These are phyloP conservation scores for Bisporella sp. DNA, from an alignment of 2,329 filamentous ascomycete species.

Conservation along the genomic window DNA sequence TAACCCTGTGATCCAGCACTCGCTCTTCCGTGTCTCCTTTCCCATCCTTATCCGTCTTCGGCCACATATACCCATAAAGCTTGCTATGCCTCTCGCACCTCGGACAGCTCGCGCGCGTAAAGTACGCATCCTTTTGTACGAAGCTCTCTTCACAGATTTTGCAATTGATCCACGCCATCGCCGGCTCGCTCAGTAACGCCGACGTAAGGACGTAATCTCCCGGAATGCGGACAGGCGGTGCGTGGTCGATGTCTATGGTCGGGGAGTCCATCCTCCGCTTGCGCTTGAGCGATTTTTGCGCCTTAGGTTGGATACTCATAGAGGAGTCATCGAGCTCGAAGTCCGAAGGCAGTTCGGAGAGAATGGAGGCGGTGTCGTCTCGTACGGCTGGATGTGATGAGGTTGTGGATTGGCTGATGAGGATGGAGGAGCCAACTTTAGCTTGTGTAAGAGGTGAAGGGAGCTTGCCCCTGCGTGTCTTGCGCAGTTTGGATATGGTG, in stretches of 20 bases:
- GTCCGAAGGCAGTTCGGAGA: conserved; percentile 7
- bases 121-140: conserved; percentile 82
- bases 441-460: conserved; percentile 12
- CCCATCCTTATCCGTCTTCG: conserved; percentile 81
- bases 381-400: neutral
- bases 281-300: conserved; percentile 11
- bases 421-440: conserved; percentile 13
- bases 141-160: conserved; percentile 76
- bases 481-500: conserved; percentile 12
- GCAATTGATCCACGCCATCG: conserved; percentile 83
- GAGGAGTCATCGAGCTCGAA: conserved; percentile 10
- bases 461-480: conserved; percentile 4
- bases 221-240: conserved; percentile 42
- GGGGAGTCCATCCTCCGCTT: conserved; percentile 9
- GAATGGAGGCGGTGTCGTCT: conserved; percentile 1
- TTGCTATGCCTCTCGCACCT: conserved; percentile 94
- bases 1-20: conserved; percentile 70
- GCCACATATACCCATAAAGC: conserved; percentile 91
- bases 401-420: conserved; percentile 16
- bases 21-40: conserved; percentile 64
- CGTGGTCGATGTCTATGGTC: conserved; percentile 18
- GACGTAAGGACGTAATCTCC: conserved; percentile 81
- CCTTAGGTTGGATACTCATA: conserved; percentile 4
- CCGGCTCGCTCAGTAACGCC: conserved; percentile 65
- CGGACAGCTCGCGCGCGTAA: conserved; percentile 77